Evolutionary conservation across 805 yeast species (phyloP), one percentile per base, ranked within the genome.

Genomic region (Metschnikowia cerradonensis): DNA sequence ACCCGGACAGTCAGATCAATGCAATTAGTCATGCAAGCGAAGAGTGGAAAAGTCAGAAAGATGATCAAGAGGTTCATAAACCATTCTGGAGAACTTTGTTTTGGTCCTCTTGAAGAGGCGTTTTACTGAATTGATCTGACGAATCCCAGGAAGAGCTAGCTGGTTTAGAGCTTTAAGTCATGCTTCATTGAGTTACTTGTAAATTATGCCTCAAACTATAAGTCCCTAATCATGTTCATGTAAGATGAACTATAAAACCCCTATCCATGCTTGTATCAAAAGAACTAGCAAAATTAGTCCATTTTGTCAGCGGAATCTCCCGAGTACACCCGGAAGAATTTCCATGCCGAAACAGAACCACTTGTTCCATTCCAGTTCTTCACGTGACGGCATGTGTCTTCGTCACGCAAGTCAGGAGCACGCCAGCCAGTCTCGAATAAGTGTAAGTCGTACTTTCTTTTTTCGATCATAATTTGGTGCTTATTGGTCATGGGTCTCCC

Each of bases 401-500:
- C 68, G 57, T 83, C 84, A 3, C 83, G 72, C 54, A 92, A 66
- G 65, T 90, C 90, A 1, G 97, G 97, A 4, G 86, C 73, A 44
- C 75, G 71, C 67, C 76, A 68, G 0, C 99, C 99, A 0, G 88
- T 76, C 19, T 68, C 72, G 60, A 79, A 90, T 50, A 86, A 81
- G 38, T 79, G 78, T 36, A 61, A 47, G 50, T 91, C 97, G 44
- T 76, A 70, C 48, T 84, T 82, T 42, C 75, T 75, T 61, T 80
- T 80, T 56, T 78, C 79, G 58, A 87, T 86, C 51, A 90, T 66
- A 20, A 80, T 60, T 56, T 82, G 83, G 60, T 89, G 96, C 62
- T 82, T 82, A 53, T 79, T 80, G 5, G 87, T 68, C 15, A 88
- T 78, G 8, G 99, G 96, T 70, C 98, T 79, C 15, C 96, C 95